phyloP scores from a whole-genome alignment of 305 asterid genomes.

The Plantago coronopus region DNA sequence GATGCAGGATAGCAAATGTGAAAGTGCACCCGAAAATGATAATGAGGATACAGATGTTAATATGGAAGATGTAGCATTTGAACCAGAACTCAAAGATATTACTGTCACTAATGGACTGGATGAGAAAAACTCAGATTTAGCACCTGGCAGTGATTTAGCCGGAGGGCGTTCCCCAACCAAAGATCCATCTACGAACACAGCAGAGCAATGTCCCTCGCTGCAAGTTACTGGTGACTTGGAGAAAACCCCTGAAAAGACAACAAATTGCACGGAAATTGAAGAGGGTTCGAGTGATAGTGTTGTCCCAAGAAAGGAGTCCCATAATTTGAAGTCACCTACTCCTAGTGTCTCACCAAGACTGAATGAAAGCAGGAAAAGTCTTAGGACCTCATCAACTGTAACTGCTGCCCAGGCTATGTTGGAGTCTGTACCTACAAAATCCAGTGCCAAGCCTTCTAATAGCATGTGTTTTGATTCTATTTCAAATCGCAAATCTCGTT shows the following conservation, averaged over 20 bases:
- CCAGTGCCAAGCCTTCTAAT: constrained; percentile 51
- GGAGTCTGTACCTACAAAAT: constrained; percentile 32
- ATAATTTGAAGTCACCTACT: constrained; percentile 63
- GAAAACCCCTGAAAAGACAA: constrained; percentile 35
- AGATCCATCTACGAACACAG: constrained; percentile 23
- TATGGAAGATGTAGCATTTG: constrained; percentile 63
- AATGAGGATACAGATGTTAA: constrained; percentile 58
- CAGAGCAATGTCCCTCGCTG: constrained; percentile 26
- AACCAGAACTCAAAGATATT: constrained; percentile 33
- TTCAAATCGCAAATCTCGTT: constrained; percentile 46
- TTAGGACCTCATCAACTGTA: constrained; percentile 56
- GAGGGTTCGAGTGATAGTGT: constrained; percentile 32
- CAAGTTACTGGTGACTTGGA: constrained; percentile 31
- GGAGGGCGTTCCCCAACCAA: neutral
- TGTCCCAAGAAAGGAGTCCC: constrained; percentile 42
- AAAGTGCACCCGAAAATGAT: constrained; percentile 32
- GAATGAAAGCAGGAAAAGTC: constrained; percentile 68
- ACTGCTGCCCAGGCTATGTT: constrained; percentile 52
- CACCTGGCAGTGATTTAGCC: constrained; percentile 27
- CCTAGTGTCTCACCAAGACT: constrained; percentile 85
- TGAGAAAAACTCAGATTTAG: constrained; percentile 22
- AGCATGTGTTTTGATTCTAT: constrained; percentile 44
- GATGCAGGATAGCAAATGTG: constrained; percentile 19
- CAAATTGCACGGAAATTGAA: constrained; percentile 35
- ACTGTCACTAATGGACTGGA: constrained; percentile 15